Evolutionary conservation across 2,329 filamentous ascomycete species (phyloP), one percentile per base, ranked within the genome.

Genomic region (Fusarium protoensiforme): DNA sequence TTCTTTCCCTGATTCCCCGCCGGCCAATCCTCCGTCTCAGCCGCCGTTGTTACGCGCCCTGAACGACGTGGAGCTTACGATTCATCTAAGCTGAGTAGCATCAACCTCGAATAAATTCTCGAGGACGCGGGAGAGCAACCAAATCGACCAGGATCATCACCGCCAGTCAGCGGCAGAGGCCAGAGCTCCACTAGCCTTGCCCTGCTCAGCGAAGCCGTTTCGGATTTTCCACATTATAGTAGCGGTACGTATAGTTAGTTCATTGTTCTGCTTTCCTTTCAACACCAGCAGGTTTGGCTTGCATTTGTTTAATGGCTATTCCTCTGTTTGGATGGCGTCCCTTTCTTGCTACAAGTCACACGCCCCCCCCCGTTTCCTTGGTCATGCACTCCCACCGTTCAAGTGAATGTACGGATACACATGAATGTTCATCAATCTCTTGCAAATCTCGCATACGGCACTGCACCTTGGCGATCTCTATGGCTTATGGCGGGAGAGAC

Each of bases 161-260:
- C 48, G 33, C 61, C 18, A 59, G 57, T 54, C 51, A 60, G 46
- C 27, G 71, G 60, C 64, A 74, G 67, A 71, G 67, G 71, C 64
- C 70, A 64, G 38, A 63, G 39, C 43, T 61, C 71, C 67, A 72
- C 71, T 70, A 73, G 71, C 61, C 24, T 5, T 24, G 24, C 24
- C 24, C 61, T 61, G 14, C 27, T 46, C 63, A 72, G 68, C 61
- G 59, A 72, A 54, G 61, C 53, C 64, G 71, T 73, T 73, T 73
- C 64, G 68, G 64, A 73, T 73, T 74, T 72, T 29, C 56, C 68
- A 72, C 65, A 61, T 68, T 73, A 62, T 73, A 68, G 63, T n/a
- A 70, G 11, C 65, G 71, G 71, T 73, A 73, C 71, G 71, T 73
- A 69, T 61, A n/a, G 24, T 24, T n/a, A n/a, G 46, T 70, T 38